Percentiles rank a stretch among this genome's conserved stretches.
These are phyloP conservation scores for Cunninghamia lanceolata DNA, from an alignment of 75 land plant species.

Conservation along the genomic window DNA sequence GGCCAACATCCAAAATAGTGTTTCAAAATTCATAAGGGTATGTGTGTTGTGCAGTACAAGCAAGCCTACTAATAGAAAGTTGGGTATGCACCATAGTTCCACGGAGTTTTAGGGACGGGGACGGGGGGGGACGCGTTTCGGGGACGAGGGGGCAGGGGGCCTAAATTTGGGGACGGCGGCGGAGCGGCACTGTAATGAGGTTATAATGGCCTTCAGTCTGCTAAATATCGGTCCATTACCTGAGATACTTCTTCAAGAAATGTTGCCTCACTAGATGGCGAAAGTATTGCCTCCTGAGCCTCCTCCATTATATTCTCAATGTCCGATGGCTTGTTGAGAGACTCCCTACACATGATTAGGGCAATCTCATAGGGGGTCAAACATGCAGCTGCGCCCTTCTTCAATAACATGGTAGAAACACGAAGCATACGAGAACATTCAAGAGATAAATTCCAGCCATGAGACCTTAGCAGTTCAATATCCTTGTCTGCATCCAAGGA, in stretches of 20 bases:
- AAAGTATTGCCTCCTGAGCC: constrained; percentile 53
- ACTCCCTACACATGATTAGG: constrained; percentile 81
- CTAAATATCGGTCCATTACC: constrained; percentile 56
- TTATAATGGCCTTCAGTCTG: neutral
- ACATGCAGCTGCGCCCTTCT: constrained; percentile 85
- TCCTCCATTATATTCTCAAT: constrained; percentile 74
- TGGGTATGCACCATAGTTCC: no score
- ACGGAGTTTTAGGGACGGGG: no score
- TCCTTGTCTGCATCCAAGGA: constrained; percentile 78
- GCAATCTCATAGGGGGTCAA: no score
- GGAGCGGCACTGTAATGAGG: neutral
- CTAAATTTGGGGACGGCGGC: no score
- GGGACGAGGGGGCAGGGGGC: no score
- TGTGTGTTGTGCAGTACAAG: no score
- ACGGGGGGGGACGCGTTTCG: no score
- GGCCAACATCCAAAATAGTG: no score
- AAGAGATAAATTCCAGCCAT: constrained; percentile 73
- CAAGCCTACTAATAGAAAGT: no score
- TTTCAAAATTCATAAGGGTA: no score
- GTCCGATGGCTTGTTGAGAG: constrained; percentile 57
- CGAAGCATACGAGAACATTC: constrained; percentile 61
- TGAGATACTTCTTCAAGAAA: constrained; percentile 59
- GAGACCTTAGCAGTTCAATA: constrained; percentile 57
- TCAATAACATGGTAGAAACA: constrained; percentile 86
- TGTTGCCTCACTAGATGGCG: constrained; percentile 48